Evolutionary conservation across 306 rosid species (phyloP), one percentile per base, ranked within the genome.

Genomic region (Vigna mungo): DNA sequence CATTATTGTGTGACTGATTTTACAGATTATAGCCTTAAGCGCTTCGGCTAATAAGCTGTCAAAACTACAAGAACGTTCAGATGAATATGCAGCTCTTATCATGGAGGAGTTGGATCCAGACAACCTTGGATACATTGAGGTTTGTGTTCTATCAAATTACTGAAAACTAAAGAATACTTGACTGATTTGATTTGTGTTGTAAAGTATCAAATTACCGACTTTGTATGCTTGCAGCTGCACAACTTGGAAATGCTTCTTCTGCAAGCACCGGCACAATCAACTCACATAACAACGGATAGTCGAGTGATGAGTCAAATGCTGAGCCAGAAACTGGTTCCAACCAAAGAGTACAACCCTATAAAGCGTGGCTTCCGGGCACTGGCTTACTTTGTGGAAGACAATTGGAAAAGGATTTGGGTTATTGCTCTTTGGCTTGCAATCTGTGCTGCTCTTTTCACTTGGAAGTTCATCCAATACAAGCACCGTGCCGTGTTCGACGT

Each of bases 11-110:
- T 62, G 51, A 18, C 63, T 61, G 37, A 27, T 60, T 77, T 47
- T 56, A 74, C 90, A 93, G 98, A 89, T 94, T 67, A 94, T 94
- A 37, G 83, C 83, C 34, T 67, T 89, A 44, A 94, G 97, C 52
- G 98, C 98, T 76, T 86, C 92, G 0, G 98, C 97, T n/a, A 94
- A 94, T 77, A 84, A 89, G 86, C 82, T 94, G 34, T 88, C 97
- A 14, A 92, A 90, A 75, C 78, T 94, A 76, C 88, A 90, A 88
- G 93, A 92, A 7, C 90, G 87, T 5, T 84, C 93, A 1, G 92
- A 94, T 65, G 98, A 94, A 84, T 94, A 94, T 58, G 97, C 98
- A 58, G 95, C 98, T 16, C 77, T 94, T 41, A 94, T 94, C 80
- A 92, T 90, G 90, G 98, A 94, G 79, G 98, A 94, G 81, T 85